phyloP scores from a whole-genome alignment of 2,329 filamentous ascomycete species.

The Ilyonectria sp. region DNA sequence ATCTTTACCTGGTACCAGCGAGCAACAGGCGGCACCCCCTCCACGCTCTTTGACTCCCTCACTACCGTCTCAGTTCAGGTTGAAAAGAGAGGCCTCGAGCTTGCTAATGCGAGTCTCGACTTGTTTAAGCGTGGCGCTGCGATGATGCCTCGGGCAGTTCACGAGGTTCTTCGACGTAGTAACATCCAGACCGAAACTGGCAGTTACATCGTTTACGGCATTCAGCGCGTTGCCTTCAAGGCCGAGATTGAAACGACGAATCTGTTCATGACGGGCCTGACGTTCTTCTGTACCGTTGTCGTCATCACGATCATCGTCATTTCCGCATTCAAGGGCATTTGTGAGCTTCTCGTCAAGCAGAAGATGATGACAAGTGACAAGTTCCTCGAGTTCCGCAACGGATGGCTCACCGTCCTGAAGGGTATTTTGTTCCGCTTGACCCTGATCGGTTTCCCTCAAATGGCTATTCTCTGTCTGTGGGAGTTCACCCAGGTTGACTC shows the following conservation, averaged over 20 bases:
- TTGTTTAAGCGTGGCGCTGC: constrained; percentile 70
- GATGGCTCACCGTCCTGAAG: constrained; percentile 93
- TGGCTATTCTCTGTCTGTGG: constrained; percentile 93
- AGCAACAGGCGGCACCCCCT: constrained; percentile 88
- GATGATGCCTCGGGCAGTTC: constrained; percentile 63
- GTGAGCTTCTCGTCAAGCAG: constrained; percentile 81
- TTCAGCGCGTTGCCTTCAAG: constrained; percentile 90
- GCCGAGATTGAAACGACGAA: constrained; percentile 91
- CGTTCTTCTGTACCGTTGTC: constrained; percentile 91
- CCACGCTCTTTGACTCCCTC: constrained; percentile 82
- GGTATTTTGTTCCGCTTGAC: constrained; percentile 93
- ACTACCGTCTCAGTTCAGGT: constrained; percentile 86
- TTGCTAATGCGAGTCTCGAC: constrained; percentile 56
- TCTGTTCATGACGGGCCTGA: constrained; percentile 91
- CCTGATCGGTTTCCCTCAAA: constrained; percentile 92
- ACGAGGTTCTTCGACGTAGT: constrained; percentile 66
- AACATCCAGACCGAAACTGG: constrained; percentile 69
- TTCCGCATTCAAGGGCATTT: constrained; percentile 83
- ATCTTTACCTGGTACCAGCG: constrained; percentile 98
- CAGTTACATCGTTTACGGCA: constrained; percentile 80
- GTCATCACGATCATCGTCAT: constrained; percentile 81
- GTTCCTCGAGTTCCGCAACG: constrained; percentile 94
- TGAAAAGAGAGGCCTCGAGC: constrained; percentile 71
- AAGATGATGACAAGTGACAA: constrained; percentile 87
- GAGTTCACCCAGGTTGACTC: constrained; percentile 92